Percentiles rank a stretch among this genome's conserved stretches.
These are phyloP conservation scores for Linnemannia schmuckeri DNA, from an alignment of 192 early-diverging fungal genomes.

Conservation along the genomic window DNA sequence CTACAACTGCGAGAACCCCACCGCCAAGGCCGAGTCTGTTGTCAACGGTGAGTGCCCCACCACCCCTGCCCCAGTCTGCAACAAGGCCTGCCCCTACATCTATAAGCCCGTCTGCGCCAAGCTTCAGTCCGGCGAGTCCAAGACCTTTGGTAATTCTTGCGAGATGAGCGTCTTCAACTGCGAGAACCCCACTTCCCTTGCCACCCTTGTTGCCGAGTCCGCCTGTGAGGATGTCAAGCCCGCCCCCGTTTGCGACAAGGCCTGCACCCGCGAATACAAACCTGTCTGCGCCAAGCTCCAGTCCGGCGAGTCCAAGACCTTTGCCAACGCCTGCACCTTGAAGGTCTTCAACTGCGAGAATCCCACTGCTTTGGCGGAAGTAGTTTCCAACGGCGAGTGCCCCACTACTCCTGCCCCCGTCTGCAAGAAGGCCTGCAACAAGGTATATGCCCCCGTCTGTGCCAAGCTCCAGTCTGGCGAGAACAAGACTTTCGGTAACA, in stretches of 20 bases:
- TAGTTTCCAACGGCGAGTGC: background rate
- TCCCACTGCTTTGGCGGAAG: background rate
- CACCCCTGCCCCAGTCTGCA: background rate
- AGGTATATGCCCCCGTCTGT: constrained; percentile 6
- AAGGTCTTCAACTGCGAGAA: constrained; percentile 5
- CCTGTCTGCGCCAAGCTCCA: constrained; percentile 11
- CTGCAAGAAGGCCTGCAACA: constrained; percentile 8
- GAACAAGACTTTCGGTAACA: background rate
- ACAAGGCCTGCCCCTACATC: constrained; percentile 8
- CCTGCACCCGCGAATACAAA: constrained; percentile 2
- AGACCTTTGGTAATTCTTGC: constrained; percentile 1
- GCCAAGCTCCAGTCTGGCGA: constrained; percentile 1
- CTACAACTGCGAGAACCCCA: constrained; percentile 1
- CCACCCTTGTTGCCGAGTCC: too few relatives aligned
- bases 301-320: background rate
- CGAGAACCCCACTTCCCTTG: background rate
- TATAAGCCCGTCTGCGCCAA: constrained; percentile 9
- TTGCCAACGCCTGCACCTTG: background rate
- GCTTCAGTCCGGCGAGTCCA: background rate
- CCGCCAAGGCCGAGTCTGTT: background rate
- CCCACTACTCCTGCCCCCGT: background rate
- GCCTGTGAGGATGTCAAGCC: too few relatives aligned
- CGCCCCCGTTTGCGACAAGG: constrained; percentile 2
- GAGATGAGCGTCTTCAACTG: constrained; percentile 3
- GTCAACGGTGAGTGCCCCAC: background rate